Base-by-base conservation (phyloP, 495 filamentous ascomycete genomes). In the Podospora conica region DNA sequence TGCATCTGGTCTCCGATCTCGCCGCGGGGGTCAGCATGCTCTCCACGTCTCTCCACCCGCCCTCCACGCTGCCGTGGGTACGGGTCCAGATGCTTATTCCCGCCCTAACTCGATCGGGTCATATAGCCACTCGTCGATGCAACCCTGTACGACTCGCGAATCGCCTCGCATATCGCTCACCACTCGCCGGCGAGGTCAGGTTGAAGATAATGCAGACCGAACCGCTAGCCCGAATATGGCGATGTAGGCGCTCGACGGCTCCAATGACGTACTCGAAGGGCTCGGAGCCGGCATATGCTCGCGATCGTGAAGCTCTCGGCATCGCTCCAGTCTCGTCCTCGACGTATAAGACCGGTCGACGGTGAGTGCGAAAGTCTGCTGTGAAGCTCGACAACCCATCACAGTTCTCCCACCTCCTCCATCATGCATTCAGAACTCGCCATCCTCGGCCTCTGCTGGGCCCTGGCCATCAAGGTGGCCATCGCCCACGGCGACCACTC, bases 401-500 rank as follows among this genome's bases (percentile, higher is more conserved):
- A 18, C 22, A 61, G 10, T 23, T 56, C 23, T 56, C 10, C 54
- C 25, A 21, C 24, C 10, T 24, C 61, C 40, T 8, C 24, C 62
- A 64, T 0, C 9, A 64, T 64, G 62, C 54, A 64, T 58, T 64
- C 27, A 27, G 62, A 58, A 29, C 29, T 58, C 6, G 53, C 54
- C 28, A 7, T 64, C 53, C 53, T 64, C 3, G 62, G 53, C 62
- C 62, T 64, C 54, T 64, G 62, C 61, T 63, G 61, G 61, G 61
- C 61, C 53, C 15, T 63, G 24, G 62, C 62, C 62, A 57, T 58
- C 62, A 27, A 29, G n/a, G 29, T 64, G 20, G 25, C 62, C 53
- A 58, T 58, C 33, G 74, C 74, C 57, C 77, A 79, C 64, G 72
- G 61, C 12, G 69, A 76, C 60, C 76, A 80, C 57, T 62, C 40